phyloP scores from a whole-genome alignment of 2,329 filamentous ascomycete species.

The Scytalidium lignicola region DNA sequence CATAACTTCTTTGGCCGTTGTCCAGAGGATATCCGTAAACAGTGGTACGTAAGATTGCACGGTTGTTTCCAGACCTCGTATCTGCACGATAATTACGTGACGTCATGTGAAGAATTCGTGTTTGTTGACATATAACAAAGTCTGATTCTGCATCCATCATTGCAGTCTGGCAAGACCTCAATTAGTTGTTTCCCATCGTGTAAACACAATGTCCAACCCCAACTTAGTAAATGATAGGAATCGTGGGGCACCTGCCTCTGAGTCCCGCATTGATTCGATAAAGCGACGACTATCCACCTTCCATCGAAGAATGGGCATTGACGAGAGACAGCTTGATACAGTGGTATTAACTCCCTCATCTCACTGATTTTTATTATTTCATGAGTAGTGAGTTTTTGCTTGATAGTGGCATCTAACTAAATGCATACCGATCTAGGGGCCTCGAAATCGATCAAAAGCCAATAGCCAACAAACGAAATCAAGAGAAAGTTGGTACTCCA shows the following conservation, averaged over 20 bases:
- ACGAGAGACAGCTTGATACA: neutral
- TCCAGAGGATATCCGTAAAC: too few species aligned
- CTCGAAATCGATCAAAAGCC: neutral
- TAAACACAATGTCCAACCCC: neutral
- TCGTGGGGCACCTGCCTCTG: slow-evolving; percentile 3
- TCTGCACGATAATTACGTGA: too few species aligned
- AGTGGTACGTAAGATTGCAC: too few species aligned
- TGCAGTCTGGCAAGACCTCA: too few species aligned
- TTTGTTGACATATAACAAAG: too few species aligned
- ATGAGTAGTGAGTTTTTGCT: neutral
- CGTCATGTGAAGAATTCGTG: too few species aligned
- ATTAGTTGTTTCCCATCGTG: too few species aligned
- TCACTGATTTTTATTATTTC: neutral
- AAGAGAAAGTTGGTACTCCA: neutral
- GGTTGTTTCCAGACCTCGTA: too few species aligned
- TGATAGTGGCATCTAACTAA: neutral
- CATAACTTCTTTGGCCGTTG: too few species aligned
- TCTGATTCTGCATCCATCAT: too few species aligned
- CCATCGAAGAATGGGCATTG: neutral
- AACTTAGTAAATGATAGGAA: neutral
- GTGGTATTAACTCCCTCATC: neutral
- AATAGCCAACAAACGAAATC: neutral
- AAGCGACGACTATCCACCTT: slow-evolving; percentile 2
- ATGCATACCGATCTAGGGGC: neutral
- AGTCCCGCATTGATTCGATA: slow-evolving; percentile 4